phyloP scores from a whole-genome alignment of 2,329 filamentous ascomycete species.

The Botrytis byssoidea region DNA sequence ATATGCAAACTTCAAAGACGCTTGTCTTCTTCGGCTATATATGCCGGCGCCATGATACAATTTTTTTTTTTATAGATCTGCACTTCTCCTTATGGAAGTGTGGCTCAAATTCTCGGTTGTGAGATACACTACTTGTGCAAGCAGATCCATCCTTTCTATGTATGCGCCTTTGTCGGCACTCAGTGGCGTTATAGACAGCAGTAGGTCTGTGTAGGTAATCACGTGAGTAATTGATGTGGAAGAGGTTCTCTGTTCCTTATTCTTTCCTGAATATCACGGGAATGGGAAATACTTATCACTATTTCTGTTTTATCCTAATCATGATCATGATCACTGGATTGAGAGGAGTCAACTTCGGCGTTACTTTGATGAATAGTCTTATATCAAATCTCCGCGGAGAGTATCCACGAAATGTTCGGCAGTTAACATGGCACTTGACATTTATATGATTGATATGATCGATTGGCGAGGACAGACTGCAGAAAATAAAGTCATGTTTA shows the following conservation, averaged over 20 bases:
- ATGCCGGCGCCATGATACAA: background rate
- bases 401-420: background rate
- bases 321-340: conserved; percentile 10
- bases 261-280: background rate
- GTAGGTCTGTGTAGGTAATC: background rate
- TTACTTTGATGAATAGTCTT: background rate
- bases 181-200: background rate
- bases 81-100: background rate
- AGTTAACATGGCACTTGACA: background rate
- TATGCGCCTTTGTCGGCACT: background rate
- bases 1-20: background rate
- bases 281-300: too few relatives aligned
- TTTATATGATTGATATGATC: background rate
- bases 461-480: background rate
- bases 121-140: background rate
- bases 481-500: background rate
- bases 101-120: background rate
- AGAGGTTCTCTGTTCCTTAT: background rate
- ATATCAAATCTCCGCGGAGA: background rate
- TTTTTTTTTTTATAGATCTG: background rate
- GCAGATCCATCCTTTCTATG: background rate
- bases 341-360: background rate
- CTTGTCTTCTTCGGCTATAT: background rate
- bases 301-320: background rate
- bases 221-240: background rate